A percentile compares a stretch with the other conserved stretches of the same genome.
These are phyloP conservation scores for Protomyces inouyei DNA, from an alignment of 1,139 yeast species.

Conservation along the genomic window DNA sequence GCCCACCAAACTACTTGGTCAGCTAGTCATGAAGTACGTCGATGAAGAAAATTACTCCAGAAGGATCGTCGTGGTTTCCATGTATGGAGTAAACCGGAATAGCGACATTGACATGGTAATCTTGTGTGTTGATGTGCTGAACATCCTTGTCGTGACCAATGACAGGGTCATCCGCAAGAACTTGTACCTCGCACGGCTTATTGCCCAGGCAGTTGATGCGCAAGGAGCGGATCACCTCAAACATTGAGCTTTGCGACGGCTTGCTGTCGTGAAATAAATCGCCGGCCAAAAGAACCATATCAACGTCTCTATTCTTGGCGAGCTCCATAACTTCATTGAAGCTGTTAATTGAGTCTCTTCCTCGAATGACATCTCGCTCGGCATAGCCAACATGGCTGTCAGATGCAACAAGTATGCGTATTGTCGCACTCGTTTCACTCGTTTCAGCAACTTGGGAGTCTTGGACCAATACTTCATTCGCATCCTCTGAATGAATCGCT, in stretches of 20 bases:
- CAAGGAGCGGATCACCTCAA: slow-evolving; percentile 71
- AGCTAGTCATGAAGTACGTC: neutral
- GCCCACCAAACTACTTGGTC: slow-evolving; percentile 46
- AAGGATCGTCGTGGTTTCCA: slow-evolving; percentile 96
- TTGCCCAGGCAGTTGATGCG: slow-evolving; percentile 77
- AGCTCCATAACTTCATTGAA: slow-evolving; percentile 75
- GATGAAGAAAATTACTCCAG: slow-evolving; percentile 51
- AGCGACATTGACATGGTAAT: slow-evolving; percentile 79
- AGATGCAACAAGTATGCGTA: slow-evolving; percentile 75
- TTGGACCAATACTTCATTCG: neutral
- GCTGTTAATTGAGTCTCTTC: slow-evolving; percentile 83
- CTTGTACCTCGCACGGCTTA: slow-evolving; percentile 78
- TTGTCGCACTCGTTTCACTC: slow-evolving; percentile 46
- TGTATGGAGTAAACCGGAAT: slow-evolving; percentile 92
- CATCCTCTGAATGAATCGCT: neutral
- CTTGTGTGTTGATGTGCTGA: slow-evolving; percentile 77
- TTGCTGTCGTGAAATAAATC: slow-evolving; percentile 87
- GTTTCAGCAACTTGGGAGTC: too few relatives aligned
- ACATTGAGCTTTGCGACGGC: slow-evolving; percentile 81
- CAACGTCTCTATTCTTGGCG: slow-evolving; percentile 54
- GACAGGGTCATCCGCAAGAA: slow-evolving; percentile 69
- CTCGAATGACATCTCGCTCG: slow-evolving; percentile 83
- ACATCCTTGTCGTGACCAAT: slow-evolving; percentile 53
- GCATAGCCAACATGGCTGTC: slow-evolving; percentile 95
- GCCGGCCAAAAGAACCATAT: slow-evolving; percentile 87